These are phyloP conservation scores for Parastagonospora avenae DNA, from an alignment of 2,329 filamentous ascomycete species.

Conservation along the genomic window DNA sequence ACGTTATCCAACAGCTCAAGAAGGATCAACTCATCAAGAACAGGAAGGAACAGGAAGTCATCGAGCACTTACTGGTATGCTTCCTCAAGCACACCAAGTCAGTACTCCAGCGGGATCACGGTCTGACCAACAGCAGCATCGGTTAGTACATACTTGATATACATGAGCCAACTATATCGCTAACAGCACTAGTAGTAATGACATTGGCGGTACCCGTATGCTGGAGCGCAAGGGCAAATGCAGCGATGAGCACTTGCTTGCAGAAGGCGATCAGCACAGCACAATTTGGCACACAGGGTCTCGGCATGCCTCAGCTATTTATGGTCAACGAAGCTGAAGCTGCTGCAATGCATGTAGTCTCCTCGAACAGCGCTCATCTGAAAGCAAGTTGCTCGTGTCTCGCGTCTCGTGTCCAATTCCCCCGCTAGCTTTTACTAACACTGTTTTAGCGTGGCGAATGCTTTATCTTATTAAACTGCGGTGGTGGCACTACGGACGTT, in stretches of 20 bases:
- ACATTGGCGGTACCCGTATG: slow-evolving; percentile 17
- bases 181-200: slow-evolving; percentile 9
- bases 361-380: neutral
- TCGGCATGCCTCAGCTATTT: slow-evolving; percentile 10
- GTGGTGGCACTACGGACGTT: slow-evolving; percentile 19
- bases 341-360: slow-evolving; percentile 13
- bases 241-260: slow-evolving; percentile 5
- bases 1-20: neutral
- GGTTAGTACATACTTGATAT: neutral
- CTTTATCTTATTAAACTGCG: slow-evolving; percentile 18
- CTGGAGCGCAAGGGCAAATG: slow-evolving; percentile 10
- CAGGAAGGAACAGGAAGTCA: slow-evolving; percentile 8
- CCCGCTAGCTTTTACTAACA: neutral
- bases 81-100: slow-evolving; percentile 6
- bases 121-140: neutral
- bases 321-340: slow-evolving; percentile 27
- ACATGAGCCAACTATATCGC: neutral
- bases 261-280: slow-evolving; percentile 10
- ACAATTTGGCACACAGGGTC: slow-evolving; percentile 4
- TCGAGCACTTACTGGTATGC: slow-evolving; percentile 4
- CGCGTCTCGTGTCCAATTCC: neutral
- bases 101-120: neutral
- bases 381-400: neutral
- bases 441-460: slow-evolving; percentile 8
- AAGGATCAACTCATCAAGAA: slow-evolving; percentile 2